Conservation (phyloP, 148 eudicot species). For the Pouteria glomerata region DNA sequence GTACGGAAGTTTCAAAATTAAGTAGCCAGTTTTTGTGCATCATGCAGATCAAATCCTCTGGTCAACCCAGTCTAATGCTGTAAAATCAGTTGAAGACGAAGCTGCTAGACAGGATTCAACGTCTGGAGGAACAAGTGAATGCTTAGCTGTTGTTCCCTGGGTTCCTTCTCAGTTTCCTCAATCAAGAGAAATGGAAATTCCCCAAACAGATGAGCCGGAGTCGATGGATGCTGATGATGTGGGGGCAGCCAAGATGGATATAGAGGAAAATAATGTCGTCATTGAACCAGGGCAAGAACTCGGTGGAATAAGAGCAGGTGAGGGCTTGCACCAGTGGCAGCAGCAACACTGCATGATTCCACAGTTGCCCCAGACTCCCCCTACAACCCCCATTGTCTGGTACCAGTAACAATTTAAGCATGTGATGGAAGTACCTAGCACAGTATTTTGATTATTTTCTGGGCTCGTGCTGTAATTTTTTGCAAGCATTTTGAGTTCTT, state of each 20-base stretch:
- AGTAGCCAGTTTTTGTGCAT: constrained; percentile 5
- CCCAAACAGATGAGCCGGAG: constrained; percentile 21
- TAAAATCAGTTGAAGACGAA: constrained; percentile 21
- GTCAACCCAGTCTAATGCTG: constrained; percentile 18
- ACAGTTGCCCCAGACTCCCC: constrained; percentile 45
- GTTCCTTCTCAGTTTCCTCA: constrained; percentile 34
- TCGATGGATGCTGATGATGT: constrained; percentile 60
- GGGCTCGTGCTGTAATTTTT: no score
- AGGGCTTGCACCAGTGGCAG: constrained; percentile 55
- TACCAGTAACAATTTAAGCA: constrained; percentile 28
- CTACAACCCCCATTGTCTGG: constrained; percentile 64
- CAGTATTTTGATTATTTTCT: no score
- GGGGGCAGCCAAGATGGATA: constrained; percentile 57
- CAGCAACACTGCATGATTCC: constrained; percentile 69
- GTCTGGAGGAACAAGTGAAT: constrained; percentile 9
- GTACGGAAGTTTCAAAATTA: background rate
- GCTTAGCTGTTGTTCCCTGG: constrained; percentile 82
- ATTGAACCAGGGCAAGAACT: constrained; percentile 15
- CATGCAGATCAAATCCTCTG: constrained; percentile 30
- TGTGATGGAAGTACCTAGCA: no score
- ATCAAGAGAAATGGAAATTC: constrained; percentile 3
- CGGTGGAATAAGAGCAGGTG: background rate
- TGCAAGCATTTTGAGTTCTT: no score
- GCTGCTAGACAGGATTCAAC: constrained; percentile 7
- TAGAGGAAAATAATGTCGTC: constrained; percentile 34